Evolutionary conservation across 2,329 filamentous ascomycete species (phyloP).

Genomic region (Hypoxylon rubiginosum): DNA sequence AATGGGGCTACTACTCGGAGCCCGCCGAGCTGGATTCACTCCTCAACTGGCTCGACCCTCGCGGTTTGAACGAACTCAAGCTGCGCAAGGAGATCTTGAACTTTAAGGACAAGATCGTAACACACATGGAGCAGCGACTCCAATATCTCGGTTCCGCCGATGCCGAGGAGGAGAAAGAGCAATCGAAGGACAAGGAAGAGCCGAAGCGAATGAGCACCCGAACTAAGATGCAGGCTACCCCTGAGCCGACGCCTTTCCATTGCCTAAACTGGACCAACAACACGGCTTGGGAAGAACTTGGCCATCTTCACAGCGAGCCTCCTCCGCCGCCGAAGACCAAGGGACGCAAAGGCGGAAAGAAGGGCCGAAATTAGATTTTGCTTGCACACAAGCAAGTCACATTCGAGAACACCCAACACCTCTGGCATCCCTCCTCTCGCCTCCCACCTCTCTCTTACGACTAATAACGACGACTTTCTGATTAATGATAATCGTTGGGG

Average conservation of each 20-base stretch:
- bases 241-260: constrained; percentile 61
- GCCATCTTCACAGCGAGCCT: constrained; percentile 69
- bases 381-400: not conserved
- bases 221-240: constrained; percentile 60
- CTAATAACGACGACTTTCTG: constrained; percentile 9
- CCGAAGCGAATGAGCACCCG: constrained; percentile 63
- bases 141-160: constrained; percentile 73
- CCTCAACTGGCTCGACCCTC: constrained; percentile 88
- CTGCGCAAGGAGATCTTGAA: constrained; percentile 86
- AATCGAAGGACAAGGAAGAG: constrained; percentile 45
- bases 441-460: not conserved
- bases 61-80: constrained; percentile 87
- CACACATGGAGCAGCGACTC: constrained; percentile 84
- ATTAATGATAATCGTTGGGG: constrained; percentile 11
- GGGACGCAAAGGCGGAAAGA: constrained; percentile 65
- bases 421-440: not conserved
- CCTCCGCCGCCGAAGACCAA: constrained; percentile 65
- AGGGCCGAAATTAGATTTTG: constrained; percentile 48
- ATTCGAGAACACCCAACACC: not conserved
- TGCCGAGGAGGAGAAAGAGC: constrained; percentile 50
- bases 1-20: constrained; percentile 95
- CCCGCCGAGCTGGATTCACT: constrained; percentile 82
- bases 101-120: constrained; percentile 81
- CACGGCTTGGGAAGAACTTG: constrained; percentile 68
- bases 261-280: constrained; percentile 70